phyloP scores from a whole-genome alignment of 1,284 basidiomycete species.

The Macrocystidia cucumis region DNA sequence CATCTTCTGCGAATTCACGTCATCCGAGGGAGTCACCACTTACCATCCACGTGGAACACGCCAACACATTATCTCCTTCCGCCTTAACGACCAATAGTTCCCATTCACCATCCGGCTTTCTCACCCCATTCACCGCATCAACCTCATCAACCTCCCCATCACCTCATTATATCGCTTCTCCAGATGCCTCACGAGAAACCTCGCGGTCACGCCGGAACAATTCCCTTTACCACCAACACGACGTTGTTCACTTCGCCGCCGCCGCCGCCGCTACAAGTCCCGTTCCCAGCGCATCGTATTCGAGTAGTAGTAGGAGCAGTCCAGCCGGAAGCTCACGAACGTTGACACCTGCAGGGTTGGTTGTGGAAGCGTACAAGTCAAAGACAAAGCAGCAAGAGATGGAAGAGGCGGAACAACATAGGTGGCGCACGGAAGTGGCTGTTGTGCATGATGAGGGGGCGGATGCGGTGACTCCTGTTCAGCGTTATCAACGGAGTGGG shows the following conservation, averaged over 20 bases:
- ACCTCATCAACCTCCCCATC: background rate
- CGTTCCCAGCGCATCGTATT: too few relatives aligned
- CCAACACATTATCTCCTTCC: constrained; percentile 4
- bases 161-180: background rate
- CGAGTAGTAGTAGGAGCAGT: too few relatives aligned
- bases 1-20: too few relatives aligned
- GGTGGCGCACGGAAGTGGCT: too few relatives aligned
- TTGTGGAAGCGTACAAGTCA: constrained; percentile 53
- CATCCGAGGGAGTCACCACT: too few relatives aligned
- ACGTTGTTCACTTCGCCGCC: too few relatives aligned
- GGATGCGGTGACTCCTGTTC: constrained; percentile 5
- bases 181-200: background rate
- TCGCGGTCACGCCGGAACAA: background rate
- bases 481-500: constrained; percentile 6
- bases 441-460: background rate
- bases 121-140: background rate
- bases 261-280: too few relatives aligned
- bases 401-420: background rate
- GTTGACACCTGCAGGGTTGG: constrained; percentile 50
- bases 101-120: background rate
- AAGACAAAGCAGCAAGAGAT: too few relatives aligned
- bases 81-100: too few relatives aligned
- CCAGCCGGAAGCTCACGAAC: too few relatives aligned
- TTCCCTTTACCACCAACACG: background rate
- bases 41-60: constrained; percentile 8